phyloP scores from a whole-genome alignment of 2,329 filamentous ascomycete genomes.

The Botrytis medusae region DNA sequence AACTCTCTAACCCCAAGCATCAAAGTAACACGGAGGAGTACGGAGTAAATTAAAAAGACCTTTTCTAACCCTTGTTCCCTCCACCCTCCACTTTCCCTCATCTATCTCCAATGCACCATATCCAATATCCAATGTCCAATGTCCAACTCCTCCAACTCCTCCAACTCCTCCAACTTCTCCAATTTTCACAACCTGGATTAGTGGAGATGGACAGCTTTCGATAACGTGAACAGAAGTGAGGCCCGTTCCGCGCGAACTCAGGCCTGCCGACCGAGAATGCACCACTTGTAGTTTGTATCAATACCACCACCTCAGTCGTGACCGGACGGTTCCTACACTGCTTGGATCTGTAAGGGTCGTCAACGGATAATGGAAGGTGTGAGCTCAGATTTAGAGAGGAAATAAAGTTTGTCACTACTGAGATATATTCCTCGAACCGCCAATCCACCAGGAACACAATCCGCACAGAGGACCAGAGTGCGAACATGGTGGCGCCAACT shows the following conservation, averaged over 20 bases:
- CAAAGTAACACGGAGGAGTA: not conserved
- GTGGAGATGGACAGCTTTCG: not conserved
- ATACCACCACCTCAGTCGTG: not conserved
- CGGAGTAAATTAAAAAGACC: not conserved
- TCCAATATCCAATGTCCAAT: not conserved
- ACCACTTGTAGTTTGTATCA: not conserved
- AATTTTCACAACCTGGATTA: not conserved
- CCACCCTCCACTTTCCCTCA: constrained; percentile 5
- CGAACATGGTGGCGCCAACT: constrained; percentile 2
- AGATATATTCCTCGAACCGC: not conserved
- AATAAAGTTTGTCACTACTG: not conserved
- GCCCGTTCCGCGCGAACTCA: not conserved
- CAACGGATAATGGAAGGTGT: not conserved
- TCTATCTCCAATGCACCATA: not conserved
- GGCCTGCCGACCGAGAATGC: not conserved
- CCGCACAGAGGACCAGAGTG: too few relatives aligned
- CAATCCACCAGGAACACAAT: not conserved
- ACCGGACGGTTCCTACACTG: not conserved
- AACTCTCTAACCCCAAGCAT: not conserved
- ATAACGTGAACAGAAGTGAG: not conserved
- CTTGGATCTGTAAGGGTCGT: not conserved
- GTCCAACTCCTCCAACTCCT: not conserved
- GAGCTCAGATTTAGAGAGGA: too few relatives aligned
- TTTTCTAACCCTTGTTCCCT: not conserved
- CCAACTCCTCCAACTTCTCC: not conserved